Conservation (phyloP, 176 grass and related monocot genomes). For the Phragmites australis region DNA sequence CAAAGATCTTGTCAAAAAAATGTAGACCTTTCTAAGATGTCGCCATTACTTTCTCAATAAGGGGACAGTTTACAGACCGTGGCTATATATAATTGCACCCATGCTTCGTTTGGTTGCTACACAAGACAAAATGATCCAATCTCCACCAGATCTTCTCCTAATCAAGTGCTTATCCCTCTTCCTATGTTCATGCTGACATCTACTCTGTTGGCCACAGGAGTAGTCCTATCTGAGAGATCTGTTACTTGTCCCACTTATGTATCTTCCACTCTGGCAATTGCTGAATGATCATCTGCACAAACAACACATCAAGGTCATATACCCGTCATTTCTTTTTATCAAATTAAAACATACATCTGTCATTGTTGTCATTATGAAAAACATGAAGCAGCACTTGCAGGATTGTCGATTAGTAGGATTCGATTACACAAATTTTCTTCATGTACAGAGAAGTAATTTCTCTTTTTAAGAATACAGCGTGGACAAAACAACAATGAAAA, state of each 20-base stretch:
- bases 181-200: background rate
- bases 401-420: background rate
- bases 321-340: background rate
- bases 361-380: background rate
- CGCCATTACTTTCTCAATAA: background rate
- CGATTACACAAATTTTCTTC: background rate
- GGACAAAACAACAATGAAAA: background rate
- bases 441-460: background rate
- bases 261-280: constrained; percentile 89
- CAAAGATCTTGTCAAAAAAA: background rate
- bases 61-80: background rate
- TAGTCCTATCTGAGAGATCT: background rate
- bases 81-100: background rate
- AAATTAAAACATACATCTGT: no score
- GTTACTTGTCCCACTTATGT: constrained; percentile 72
- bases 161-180: background rate
- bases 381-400: background rate
- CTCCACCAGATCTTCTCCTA: constrained; percentile 13
- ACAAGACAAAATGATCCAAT: background rate
- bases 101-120: background rate
- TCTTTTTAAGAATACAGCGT: background rate
- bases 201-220: background rate
- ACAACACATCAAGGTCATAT: background rate
- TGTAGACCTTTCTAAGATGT: background rate
- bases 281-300: constrained; percentile 77